Evolutionary conservation across 228 moss, liverwort and hornwort species (phyloP).

Genomic region (Sphagnum magellanicum): DNA sequence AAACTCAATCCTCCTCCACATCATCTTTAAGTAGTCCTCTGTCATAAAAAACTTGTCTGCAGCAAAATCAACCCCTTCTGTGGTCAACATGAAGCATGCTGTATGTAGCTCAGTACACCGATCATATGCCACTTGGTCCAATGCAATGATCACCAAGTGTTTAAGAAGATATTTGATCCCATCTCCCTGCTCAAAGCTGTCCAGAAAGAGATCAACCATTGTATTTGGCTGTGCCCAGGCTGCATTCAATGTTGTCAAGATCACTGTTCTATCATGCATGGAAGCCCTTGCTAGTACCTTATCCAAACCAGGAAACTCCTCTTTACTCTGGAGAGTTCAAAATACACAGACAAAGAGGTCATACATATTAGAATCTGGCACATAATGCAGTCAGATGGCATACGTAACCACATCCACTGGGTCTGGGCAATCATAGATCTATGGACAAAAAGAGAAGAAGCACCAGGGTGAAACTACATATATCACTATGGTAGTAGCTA

Average conservation of each 20-base stretch:
- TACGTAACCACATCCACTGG: too few relatives aligned
- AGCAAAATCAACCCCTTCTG: constrained; percentile 52
- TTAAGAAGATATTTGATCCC: constrained; percentile 36
- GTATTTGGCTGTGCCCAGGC: constrained; percentile 69
- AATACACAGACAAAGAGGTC: background rate
- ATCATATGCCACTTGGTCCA: constrained; percentile 60
- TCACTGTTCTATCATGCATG: constrained; percentile 63
- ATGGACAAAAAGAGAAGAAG: too few relatives aligned
- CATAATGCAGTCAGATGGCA: too few relatives aligned
- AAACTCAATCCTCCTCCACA: constrained; percentile 84
- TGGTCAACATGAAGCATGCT: constrained; percentile 60
- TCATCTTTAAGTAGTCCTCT: constrained; percentile 71
- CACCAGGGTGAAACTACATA: too few relatives aligned
- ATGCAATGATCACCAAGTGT: constrained; percentile 63
- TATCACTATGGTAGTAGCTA: too few relatives aligned
- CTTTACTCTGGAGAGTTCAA: constrained; percentile 8
- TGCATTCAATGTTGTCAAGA: constrained; percentile 70
- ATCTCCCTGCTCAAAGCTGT: constrained; percentile 51
- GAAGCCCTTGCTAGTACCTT: constrained; percentile 41
- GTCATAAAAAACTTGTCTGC: constrained; percentile 70
- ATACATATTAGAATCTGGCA: too few relatives aligned
- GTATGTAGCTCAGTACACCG: constrained; percentile 64
- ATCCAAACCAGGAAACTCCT: constrained; percentile 36
- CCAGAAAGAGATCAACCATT: constrained; percentile 73
- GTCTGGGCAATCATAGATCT: too few relatives aligned